Percentiles rank a stretch among this genome's conserved stretches.
These are phyloP conservation scores for Coemansia erecta DNA, from an alignment of 192 early-diverging fungal genomes.

Conservation along the genomic window DNA sequence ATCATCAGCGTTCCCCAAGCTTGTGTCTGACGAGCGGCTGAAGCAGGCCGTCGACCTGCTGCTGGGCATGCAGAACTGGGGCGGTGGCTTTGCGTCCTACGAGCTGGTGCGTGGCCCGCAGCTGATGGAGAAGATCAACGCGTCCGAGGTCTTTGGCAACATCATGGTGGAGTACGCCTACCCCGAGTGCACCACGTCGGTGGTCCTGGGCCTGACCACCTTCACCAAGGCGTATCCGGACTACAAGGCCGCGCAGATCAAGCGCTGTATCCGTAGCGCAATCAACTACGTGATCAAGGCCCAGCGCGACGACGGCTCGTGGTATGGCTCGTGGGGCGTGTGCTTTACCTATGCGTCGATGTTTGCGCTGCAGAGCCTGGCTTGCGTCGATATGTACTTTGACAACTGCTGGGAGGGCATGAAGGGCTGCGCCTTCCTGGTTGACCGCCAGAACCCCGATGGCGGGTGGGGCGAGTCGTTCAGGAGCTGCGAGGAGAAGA, in stretches of 20 bases:
- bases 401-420: slow-evolving; percentile 69
- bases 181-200: slow-evolving; percentile 95
- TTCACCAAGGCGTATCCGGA: slow-evolving; percentile 77
- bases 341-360: slow-evolving; percentile 96
- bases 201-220: slow-evolving; percentile 76
- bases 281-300: slow-evolving; percentile 70
- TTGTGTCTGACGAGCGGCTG: slow-evolving; percentile 69
- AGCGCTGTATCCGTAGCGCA: slow-evolving; percentile 60
- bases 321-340: slow-evolving; percentile 96
- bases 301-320: slow-evolving; percentile 82
- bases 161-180: slow-evolving; percentile 98
- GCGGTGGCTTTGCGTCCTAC: slow-evolving; percentile 92
- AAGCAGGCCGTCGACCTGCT: slow-evolving; percentile 87
- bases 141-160: slow-evolving; percentile 96
- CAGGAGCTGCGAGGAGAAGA: slow-evolving; percentile 57
- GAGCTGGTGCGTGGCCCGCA: slow-evolving; percentile 77
- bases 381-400: slow-evolving; percentile 79
- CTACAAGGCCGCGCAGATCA: slow-evolving; percentile 79
- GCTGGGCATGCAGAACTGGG: slow-evolving; percentile 86
- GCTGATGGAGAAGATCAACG: slow-evolving; percentile 86
- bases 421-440: slow-evolving; percentile 86
- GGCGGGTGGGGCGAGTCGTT: slow-evolving; percentile 99
- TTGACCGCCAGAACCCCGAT: slow-evolving; percentile 82
- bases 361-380: slow-evolving; percentile 87
- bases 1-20: slow-evolving; percentile 57